phyloP scores from a whole-genome alignment of 2,329 filamentous ascomycete genomes.

The Colletotrichum tofieldiae region DNA sequence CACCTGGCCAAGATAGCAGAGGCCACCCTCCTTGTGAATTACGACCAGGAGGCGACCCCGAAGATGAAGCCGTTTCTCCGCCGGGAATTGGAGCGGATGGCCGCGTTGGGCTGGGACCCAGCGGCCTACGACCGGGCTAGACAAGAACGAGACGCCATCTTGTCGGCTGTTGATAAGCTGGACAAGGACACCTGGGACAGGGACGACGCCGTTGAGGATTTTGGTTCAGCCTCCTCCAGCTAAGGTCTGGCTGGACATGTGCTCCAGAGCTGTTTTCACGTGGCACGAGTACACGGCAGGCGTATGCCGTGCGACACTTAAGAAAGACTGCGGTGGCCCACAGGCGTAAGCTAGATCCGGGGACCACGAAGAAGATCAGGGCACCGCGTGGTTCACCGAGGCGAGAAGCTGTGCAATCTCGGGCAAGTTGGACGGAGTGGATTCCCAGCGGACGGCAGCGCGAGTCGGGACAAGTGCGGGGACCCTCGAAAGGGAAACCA shows the following conservation, averaged over 20 bases:
- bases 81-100: constrained; percentile 29
- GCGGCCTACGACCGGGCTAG: background rate
- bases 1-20: background rate
- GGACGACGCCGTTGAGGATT: constrained; percentile 79
- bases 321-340: background rate
- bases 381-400: background rate
- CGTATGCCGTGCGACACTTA: background rate
- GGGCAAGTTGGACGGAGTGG: too few species aligned
- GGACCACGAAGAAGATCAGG: background rate
- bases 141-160: background rate
- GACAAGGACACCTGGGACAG: constrained; percentile 84
- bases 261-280: background rate
- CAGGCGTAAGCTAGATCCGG: too few species aligned
- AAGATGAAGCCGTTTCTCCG: background rate
- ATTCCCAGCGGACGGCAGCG: background rate
- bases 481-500: background rate
- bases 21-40: background rate
- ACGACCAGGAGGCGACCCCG: background rate
- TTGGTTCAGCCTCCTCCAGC: constrained; percentile 60
- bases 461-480: background rate
- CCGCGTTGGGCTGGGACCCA: background rate
- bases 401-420: background rate
- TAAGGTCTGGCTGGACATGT: background rate
- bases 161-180: constrained; percentile 65
- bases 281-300: background rate